Conservation (phyloP, 1,284 basidiomycete species). For the Neolentinus lepideus region DNA sequence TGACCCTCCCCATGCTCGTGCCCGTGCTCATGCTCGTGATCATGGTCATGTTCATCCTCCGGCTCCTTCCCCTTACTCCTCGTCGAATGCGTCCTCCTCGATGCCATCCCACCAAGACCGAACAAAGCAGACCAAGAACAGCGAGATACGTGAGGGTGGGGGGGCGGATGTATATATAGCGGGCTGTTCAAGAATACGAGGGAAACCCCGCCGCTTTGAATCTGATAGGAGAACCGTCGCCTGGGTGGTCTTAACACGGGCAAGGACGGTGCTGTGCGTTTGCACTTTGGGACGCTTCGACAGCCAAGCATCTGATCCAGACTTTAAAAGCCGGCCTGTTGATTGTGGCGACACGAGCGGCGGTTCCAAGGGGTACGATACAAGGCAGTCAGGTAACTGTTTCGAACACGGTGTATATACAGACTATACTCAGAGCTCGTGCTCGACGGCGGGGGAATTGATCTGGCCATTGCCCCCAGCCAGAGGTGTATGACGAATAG, state of each 20-base stretch:
- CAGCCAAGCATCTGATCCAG: background rate
- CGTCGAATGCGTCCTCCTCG: background rate
- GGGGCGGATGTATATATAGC: background rate
- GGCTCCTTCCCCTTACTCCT: constrained; percentile 9
- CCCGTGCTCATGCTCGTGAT: constrained; percentile 13
- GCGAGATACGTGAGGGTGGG: background rate
- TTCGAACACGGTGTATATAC: background rate
- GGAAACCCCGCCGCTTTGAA: background rate
- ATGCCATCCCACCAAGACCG: background rate
- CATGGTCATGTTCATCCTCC: constrained; percentile 11
- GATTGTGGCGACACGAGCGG: background rate
- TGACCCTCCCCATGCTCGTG: constrained; percentile 9
- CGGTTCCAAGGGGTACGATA: too few relatives aligned
- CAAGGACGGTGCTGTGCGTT: background rate
- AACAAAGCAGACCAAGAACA: background rate
- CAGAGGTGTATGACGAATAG: background rate
- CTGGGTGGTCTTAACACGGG: background rate
- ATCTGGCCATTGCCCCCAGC: background rate
- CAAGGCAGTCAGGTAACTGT: too few relatives aligned
- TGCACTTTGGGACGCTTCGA: background rate
- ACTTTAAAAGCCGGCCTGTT: background rate
- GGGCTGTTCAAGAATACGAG: background rate
- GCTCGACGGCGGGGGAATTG: background rate
- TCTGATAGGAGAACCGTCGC: background rate
- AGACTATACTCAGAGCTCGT: background rate